Conservation (phyloP, 345 rosid species). For the Hevea brasiliensis region DNA sequence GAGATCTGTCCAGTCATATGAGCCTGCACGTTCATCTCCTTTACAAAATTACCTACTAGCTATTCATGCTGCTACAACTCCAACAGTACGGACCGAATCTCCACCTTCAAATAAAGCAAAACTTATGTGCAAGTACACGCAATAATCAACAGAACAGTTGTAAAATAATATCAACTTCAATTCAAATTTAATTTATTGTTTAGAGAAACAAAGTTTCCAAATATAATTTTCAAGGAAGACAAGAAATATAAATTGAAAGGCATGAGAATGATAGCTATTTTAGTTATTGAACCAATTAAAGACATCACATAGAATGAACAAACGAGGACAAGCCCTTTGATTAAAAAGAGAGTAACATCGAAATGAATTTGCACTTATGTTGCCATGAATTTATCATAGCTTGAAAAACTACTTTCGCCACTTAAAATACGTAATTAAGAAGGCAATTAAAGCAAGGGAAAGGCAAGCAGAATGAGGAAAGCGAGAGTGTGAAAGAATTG, state of each 20-base stretch:
- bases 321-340: neutral
- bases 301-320: too few relatives aligned
- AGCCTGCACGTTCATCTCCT: slow-evolving; percentile 62
- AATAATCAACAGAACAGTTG: neutral
- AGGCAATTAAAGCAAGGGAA: neutral
- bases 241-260: too few relatives aligned
- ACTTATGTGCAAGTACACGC: neutral
- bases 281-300: neutral
- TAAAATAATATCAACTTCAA: neutral
- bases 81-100: slow-evolving; percentile 12
- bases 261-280: neutral
- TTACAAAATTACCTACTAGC: slow-evolving; percentile 3
- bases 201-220: too few relatives aligned
- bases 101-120: neutral
- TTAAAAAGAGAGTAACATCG: neutral
- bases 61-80: slow-evolving; percentile 14
- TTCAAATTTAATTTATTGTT: neutral
- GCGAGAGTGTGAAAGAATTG: neutral
- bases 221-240: too few relatives aligned
- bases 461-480: too few relatives aligned
- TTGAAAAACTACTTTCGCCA: neutral
- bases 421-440: neutral
- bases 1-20: slow-evolving; percentile 57
- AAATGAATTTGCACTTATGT: neutral
- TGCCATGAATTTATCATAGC: neutral